Evolutionary conservation across 768 basidiomycete species (phyloP).

Genomic region (Pisolithus sp.): DNA sequence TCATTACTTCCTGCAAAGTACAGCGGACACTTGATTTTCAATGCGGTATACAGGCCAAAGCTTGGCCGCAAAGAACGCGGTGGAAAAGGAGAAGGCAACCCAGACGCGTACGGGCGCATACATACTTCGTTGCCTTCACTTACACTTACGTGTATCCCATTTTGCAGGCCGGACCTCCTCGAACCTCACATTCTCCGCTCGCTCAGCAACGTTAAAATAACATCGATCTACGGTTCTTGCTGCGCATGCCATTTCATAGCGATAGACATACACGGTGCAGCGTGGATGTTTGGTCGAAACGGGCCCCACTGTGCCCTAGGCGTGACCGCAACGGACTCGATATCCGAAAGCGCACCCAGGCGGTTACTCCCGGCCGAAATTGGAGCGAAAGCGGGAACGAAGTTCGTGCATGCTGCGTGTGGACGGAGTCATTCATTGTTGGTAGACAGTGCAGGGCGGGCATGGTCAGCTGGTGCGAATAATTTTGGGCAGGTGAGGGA

Average conservation of each 20-base stretch:
- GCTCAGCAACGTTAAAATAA: constrained; percentile 68
- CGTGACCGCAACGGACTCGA: constrained; percentile 42
- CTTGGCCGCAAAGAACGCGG: constrained; percentile 71
- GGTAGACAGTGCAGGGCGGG: constrained; percentile 71
- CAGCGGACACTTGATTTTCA: constrained; percentile 5
- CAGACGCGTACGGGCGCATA: constrained; percentile 25
- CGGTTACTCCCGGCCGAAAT: constrained; percentile 52
- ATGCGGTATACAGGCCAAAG: constrained; percentile 48
- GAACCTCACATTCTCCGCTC: constrained; percentile 89
- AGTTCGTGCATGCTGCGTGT: constrained; percentile 77
- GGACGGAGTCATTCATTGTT: constrained; percentile 80
- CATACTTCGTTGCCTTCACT: too few relatives aligned
- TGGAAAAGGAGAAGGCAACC: constrained; percentile 38
- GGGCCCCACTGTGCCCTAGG: constrained; percentile 56
- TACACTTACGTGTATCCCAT: too few relatives aligned
- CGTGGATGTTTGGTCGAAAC: constrained; percentile 89
- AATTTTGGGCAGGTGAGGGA: constrained; percentile 66
- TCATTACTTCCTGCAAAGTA: constrained; percentile 1
- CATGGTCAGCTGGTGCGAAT: constrained; percentile 85
- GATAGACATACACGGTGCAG: constrained; percentile 68
- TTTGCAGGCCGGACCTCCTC: constrained; percentile 70
- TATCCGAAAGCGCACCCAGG: constrained; percentile 74
- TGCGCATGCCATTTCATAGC: constrained; percentile 71
- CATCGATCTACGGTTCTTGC: constrained; percentile 72
- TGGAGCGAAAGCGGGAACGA: constrained; percentile 50